Evolutionary conservation across 768 basidiomycete genomes (phyloP), one percentile per base, ranked within the genome.

Genomic region (Kwoniella shandongensis): DNA sequence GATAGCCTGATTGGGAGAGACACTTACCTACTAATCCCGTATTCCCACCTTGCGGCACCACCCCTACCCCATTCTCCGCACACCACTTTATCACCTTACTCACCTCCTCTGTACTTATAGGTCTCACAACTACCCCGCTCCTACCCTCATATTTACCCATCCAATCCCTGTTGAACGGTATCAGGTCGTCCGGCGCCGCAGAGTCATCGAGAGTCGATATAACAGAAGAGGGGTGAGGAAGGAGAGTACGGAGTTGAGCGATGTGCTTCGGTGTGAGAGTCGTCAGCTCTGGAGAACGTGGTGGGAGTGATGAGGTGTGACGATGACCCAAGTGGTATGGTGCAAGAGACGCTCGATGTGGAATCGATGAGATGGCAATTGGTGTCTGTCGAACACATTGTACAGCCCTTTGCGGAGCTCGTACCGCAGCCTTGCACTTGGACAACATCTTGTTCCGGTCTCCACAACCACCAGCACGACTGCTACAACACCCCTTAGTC

Each of bases 11-110:
- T 6, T 6, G 32, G 7, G 13, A 32, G 32, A n/a, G 5, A 41
- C 46, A 69, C 77, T 57, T 48, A 51, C 92, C 94, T 29, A 99
- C 96, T 12, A 99, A 83, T 13, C 96, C 96, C 0, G 96, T 99
- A 78, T 99, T 99, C 44, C 96, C 96, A 40, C 96, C 93, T 76
- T 99, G 96, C 1, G 96, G 96, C 2, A 96, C 91, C 53, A 98
- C 83, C 18, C 86, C 86, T 40, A 99, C 88, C 49, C 83, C 81
- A 54, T 84, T 81, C 54, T 86, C 81, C 65, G 86, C 84, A 77
- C 96, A 98, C 80, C 86, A 89, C 72, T 85, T 86, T 68, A 98
- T 80, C 51, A 96, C 88, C 65, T 87, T 80, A 74, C 86, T 87
- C 73, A 97, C 91, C 78, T 99, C 85, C 59, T 88, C 79, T 0